Conservation (phyloP, 2,329 filamentous ascomycete genomes). For the Plectosphaerella plurivora region DNA sequence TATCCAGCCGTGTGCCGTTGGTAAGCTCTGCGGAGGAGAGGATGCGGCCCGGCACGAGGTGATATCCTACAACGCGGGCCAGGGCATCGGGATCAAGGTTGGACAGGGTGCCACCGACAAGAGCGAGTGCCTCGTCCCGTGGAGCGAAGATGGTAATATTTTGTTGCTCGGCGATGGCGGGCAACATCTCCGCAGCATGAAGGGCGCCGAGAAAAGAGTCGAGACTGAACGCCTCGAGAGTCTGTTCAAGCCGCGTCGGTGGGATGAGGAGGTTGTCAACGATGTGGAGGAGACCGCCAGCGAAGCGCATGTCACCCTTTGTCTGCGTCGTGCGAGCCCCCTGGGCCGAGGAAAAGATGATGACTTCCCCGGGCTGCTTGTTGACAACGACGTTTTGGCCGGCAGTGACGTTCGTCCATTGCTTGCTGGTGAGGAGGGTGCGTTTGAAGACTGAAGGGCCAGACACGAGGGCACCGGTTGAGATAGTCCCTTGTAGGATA, state of each 20-base stretch:
- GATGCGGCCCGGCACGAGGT: constrained; percentile 49
- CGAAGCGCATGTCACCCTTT: constrained; percentile 39
- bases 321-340: constrained; percentile 37
- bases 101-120: constrained; percentile 36
- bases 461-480: constrained; percentile 26
- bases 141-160: constrained; percentile 54
- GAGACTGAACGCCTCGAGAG: constrained; percentile 28
- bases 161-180: constrained; percentile 33
- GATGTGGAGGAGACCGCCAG: constrained; percentile 46
- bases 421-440: constrained; percentile 35
- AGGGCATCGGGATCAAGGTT: constrained; percentile 35
- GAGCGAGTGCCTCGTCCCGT: constrained; percentile 44
- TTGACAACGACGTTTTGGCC: constrained; percentile 44
- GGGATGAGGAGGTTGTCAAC: constrained; percentile 48
- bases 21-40: constrained; percentile 40
- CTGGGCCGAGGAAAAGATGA: constrained; percentile 32
- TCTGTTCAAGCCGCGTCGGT: constrained; percentile 31
- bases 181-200: constrained; percentile 28
- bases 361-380: constrained; percentile 33
- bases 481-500: constrained; percentile 49
- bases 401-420: constrained; percentile 43
- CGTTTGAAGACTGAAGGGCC: constrained; percentile 33
- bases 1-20: constrained; percentile 19
- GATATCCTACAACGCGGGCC: constrained; percentile 46
- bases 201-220: constrained; percentile 36